Conservation (phyloP, 2,329 filamentous ascomycete species). For the Fusarium robinianum region DNA sequence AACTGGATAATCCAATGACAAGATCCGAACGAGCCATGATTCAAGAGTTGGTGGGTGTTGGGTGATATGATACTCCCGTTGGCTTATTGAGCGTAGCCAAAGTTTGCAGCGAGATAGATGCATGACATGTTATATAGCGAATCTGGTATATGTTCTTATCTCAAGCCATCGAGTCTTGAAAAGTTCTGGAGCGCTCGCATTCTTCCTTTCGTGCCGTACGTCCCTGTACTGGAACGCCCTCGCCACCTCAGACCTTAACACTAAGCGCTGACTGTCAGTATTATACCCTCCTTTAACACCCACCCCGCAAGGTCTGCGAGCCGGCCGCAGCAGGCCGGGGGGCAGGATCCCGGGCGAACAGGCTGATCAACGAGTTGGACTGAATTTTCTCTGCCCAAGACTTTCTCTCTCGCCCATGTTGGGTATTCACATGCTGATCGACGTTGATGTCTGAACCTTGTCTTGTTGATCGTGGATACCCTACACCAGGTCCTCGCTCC, state of each 20-base stretch:
- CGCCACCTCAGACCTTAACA: conserved; percentile 11
- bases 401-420: conserved; percentile 4
- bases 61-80: conserved; percentile 1
- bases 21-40: neutral
- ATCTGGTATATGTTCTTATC: conserved; percentile 23
- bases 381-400: conserved; percentile 13
- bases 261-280: conserved; percentile 11
- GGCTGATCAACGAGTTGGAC: conserved; percentile 5
- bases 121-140: conserved; percentile 12
- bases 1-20: conserved; percentile 35
- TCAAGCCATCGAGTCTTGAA: no score
- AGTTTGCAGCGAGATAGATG: conserved; percentile 13
- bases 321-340: conserved; percentile 26
- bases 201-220: no score
- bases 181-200: no score
- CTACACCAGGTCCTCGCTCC: conserved; percentile 16
- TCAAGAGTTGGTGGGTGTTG: conserved; percentile 3
- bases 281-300: conserved; percentile 23
- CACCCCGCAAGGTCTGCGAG: no score
- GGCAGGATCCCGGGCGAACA: conserved; percentile 19
- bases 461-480: conserved; percentile 22
- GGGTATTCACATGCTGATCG: conserved; percentile 21
- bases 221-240: conserved; percentile 9
- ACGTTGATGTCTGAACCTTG: conserved; percentile 8
- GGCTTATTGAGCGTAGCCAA: no score